A percentile compares a stretch with the other conserved stretches of the same genome.
These are phyloP conservation scores for Rosellinia necatrix DNA, from an alignment of 2,329 filamentous ascomycete genomes.

Conservation along the genomic window DNA sequence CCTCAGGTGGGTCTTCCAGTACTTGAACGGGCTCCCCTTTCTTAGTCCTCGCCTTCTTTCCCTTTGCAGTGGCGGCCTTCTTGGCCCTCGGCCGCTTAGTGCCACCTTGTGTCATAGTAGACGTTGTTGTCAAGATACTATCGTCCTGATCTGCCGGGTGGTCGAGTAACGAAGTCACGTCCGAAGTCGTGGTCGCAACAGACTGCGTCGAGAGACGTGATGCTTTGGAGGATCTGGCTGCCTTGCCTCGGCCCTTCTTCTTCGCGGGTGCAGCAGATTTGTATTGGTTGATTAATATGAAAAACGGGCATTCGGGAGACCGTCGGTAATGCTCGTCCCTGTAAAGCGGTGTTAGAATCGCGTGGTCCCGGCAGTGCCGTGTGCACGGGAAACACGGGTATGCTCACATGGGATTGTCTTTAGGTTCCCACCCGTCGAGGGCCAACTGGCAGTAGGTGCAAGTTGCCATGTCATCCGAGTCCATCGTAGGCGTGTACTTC, in stretches of 20 bases:
- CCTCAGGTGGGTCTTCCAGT: conserved; percentile 40
- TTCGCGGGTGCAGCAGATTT: conserved; percentile 53
- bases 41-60: conserved; percentile 53
- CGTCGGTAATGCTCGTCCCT: conserved; percentile 86
- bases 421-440: conserved; percentile 92
- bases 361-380: neutral
- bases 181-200: conserved; percentile 54
- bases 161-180: conserved; percentile 54
- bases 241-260: conserved; percentile 58
- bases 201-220: conserved; percentile 69
- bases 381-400: neutral
- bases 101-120: conserved; percentile 60
- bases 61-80: conserved; percentile 57
- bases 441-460: conserved; percentile 90
- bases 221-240: conserved; percentile 66
- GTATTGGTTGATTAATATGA: conserved; percentile 66
- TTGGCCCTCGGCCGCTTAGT: conserved; percentile 57
- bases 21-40: conserved; percentile 60
- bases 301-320: conserved; percentile 81
- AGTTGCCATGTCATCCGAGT: conserved; percentile 86
- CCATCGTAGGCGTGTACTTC: conserved; percentile 85
- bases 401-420: conserved; percentile 82
- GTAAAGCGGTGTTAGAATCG: conserved; percentile 18
- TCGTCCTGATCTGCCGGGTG: conserved; percentile 58
- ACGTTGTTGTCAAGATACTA: conserved; percentile 63